Evolutionary conservation across 805 yeast genomes (phyloP).

Genomic region (Candida ortonii): DNA sequence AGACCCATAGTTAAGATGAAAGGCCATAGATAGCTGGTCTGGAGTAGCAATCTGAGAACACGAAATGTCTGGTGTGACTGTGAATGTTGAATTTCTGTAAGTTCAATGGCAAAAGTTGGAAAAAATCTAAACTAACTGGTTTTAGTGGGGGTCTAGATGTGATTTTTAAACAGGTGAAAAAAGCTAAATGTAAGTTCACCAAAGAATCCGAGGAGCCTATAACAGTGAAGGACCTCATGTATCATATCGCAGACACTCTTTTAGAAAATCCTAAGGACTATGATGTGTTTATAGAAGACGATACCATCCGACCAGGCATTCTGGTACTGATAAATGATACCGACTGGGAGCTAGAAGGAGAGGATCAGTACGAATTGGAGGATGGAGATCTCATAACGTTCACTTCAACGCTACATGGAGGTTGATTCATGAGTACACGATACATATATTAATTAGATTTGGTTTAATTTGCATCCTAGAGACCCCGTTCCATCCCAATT

Average conservation of each 20-base stretch:
- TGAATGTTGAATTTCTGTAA: conserved; percentile 43
- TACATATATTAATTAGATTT: conserved; percentile 34
- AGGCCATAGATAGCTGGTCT: no score
- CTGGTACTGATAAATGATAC: conserved; percentile 88
- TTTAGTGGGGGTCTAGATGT: conserved; percentile 81
- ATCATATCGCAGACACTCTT: conserved; percentile 50
- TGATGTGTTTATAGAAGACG: conserved; percentile 79
- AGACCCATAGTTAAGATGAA: no score
- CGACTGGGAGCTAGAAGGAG: conserved; percentile 96
- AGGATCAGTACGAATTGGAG: conserved; percentile 74
- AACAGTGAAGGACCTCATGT: conserved; percentile 49
- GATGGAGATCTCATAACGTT: conserved; percentile 77
- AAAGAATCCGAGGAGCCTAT: conserved; percentile 32
- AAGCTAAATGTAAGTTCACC: conserved; percentile 47
- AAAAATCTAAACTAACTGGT: conserved; percentile 4
- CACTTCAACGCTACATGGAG: conserved; percentile 94
- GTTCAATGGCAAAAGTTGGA: conserved; percentile 12
- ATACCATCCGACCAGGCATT: conserved; percentile 84
- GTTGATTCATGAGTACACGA: conserved; percentile 38
- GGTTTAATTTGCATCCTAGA: conserved; percentile 62
- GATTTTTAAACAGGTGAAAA: conserved; percentile 59
- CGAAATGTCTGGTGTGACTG: conserved; percentile 30
- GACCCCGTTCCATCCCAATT: conserved; percentile 67
- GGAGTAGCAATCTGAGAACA: no score
- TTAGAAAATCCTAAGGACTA: conserved; percentile 60